Conservation (phyloP, 352 stramenopile species). For the Globisporangium heterothallicum region DNA sequence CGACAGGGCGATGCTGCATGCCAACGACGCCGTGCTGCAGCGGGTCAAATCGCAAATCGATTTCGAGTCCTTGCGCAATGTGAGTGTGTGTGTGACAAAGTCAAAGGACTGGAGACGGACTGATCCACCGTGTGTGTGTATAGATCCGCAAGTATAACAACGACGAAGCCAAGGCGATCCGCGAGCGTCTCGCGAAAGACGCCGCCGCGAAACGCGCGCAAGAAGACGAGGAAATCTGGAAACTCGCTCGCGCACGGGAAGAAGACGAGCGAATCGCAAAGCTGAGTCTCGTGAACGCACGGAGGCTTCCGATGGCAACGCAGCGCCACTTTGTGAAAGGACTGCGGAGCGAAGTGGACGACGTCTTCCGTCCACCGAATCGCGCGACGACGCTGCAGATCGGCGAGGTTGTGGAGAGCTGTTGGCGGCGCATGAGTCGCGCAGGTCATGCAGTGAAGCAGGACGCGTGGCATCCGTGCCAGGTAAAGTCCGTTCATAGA, state of each 20-base stretch:
- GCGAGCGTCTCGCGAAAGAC: slow-evolving; percentile 36
- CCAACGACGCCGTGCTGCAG: slow-evolving; percentile 48
- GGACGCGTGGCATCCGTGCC: slow-evolving; percentile 32
- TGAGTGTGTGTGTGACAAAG: slow-evolving; percentile 12
- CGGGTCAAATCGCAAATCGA: slow-evolving; percentile 37
- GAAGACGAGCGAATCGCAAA: slow-evolving; percentile 31
- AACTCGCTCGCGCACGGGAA: slow-evolving; percentile 20
- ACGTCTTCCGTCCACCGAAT: slow-evolving; percentile 24
- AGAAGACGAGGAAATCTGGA: slow-evolving; percentile 40
- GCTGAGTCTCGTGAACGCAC: slow-evolving; percentile 34
- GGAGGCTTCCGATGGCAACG: slow-evolving; percentile 25
- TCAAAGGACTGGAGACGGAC: no score
- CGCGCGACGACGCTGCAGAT: slow-evolving; percentile 14
- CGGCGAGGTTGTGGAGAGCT: slow-evolving; percentile 44
- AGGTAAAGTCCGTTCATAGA: slow-evolving; percentile 4
- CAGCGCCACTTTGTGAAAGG: slow-evolving; percentile 43
- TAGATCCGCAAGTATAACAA: slow-evolving; percentile 60
- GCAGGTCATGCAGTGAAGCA: slow-evolving; percentile 11
- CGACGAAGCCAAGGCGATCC: slow-evolving; percentile 38
- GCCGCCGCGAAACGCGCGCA: slow-evolving; percentile 35
- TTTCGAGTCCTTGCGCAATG: slow-evolving; percentile 30
- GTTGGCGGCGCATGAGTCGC: slow-evolving; percentile 33
- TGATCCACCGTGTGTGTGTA: background rate
- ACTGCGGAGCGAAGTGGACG: slow-evolving; percentile 29
- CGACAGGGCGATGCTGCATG: slow-evolving; percentile 52